phyloP scores from a whole-genome alignment of 225 moss, liverwort and hornwort species.

The Bryoerythrophyllum caledonicum region DNA sequence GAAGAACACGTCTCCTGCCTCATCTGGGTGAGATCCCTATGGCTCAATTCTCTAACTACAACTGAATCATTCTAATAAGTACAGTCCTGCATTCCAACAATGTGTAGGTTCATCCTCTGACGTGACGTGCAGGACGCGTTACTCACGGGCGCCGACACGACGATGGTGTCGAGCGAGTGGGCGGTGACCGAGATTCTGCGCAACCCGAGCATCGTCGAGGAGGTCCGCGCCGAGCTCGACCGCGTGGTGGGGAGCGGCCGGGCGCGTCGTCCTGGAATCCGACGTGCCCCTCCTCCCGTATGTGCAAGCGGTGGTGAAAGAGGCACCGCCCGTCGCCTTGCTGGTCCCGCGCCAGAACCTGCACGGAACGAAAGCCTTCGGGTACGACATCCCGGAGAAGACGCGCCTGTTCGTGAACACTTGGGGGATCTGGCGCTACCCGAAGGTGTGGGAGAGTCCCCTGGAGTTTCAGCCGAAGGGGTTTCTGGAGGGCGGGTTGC shows the following conservation, averaged over 20 bases:
- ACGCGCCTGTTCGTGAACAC: conserved; percentile 18
- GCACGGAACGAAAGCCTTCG: background rate
- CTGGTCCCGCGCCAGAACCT: background rate
- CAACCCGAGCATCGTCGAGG: background rate
- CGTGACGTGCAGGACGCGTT: background rate
- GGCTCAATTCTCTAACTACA: too few species aligned
- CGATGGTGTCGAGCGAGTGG: conserved; percentile 10
- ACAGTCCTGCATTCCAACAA: too few species aligned
- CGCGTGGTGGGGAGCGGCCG: background rate
- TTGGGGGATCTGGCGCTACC: conserved; percentile 9
- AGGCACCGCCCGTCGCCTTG: background rate
- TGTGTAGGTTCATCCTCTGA: too few species aligned
- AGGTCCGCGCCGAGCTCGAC: conserved; percentile 22
- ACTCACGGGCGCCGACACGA: background rate
- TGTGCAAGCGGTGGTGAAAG: conserved; percentile 20
- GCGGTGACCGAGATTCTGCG: conserved; percentile 15
- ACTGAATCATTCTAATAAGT: too few species aligned
- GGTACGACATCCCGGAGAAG: conserved; percentile 15
- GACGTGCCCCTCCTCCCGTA: conserved; percentile 24
- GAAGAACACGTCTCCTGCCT: conserved; percentile 3
- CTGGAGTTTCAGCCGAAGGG: conserved; percentile 38
- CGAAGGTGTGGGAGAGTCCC: conserved; percentile 1
- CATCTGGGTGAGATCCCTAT: background rate
- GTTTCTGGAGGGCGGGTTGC: conserved; percentile 11
- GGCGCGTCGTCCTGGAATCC: conserved; percentile 6